Evolutionary conservation across 2,329 filamentous ascomycete species (phyloP).

Genomic region (Aspergillus caelatus): DNA sequence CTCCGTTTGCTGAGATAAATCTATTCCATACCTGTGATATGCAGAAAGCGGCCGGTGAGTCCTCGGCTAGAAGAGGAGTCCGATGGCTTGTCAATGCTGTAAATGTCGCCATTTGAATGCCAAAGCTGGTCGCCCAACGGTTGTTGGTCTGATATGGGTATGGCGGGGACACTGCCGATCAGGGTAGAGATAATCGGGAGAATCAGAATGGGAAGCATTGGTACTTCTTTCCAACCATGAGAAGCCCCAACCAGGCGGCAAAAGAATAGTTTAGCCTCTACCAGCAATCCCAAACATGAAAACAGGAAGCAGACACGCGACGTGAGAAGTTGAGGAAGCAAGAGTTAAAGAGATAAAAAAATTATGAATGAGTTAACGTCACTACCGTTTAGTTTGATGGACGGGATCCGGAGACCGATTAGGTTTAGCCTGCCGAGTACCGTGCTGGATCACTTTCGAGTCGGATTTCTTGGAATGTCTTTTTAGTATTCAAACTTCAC

Average conservation of each 20-base stretch:
- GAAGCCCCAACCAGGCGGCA: conserved; percentile 15
- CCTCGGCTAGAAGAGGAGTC: conserved; percentile 13
- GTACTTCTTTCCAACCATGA: conserved; percentile 7
- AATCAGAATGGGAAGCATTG: conserved; percentile 24
- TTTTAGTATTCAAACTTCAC: background rate
- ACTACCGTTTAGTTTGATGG: background rate
- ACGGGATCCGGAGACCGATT: background rate
- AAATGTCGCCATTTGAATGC: conserved; percentile 6
- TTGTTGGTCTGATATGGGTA: conserved; percentile 23
- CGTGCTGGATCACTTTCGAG: background rate
- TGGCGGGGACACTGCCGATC: conserved; percentile 19
- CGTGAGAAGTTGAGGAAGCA: background rate
- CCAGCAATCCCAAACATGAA: background rate
- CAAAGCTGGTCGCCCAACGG: conserved; percentile 15
- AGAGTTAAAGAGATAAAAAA: background rate
- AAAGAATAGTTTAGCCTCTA: background rate
- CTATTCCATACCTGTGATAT: conserved; percentile 44
- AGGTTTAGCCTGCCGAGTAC: conserved; percentile 1
- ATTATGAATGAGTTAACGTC: background rate
- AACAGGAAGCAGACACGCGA: background rate
- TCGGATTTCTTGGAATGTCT: background rate
- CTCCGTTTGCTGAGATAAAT: conserved; percentile 31
- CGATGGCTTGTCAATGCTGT: background rate
- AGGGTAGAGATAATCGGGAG: conserved; percentile 16
- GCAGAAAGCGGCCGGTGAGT: conserved; percentile 39